A percentile compares a stretch with the other conserved stretches of the same genome.
Evolutionary conservation across 352 stramenopile species (phyloP).

Genomic region (Phytopythium sindhum): DNA sequence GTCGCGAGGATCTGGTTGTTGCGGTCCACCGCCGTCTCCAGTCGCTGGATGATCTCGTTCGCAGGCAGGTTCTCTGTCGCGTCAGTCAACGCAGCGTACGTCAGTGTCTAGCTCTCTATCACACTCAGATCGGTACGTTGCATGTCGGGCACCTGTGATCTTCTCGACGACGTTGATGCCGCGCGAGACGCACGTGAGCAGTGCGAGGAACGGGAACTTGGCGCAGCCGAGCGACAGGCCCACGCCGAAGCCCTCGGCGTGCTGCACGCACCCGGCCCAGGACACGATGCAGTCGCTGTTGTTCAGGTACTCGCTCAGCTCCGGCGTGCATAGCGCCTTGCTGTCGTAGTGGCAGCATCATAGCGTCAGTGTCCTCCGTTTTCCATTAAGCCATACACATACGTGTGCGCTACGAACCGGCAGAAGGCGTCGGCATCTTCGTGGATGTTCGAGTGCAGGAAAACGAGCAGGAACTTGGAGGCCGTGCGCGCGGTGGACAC

Average conservation of each 20-base stretch:
- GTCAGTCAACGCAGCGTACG: not conserved
- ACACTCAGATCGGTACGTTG: not conserved
- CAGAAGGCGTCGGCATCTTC: constrained; percentile 75
- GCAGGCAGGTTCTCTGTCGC: constrained; percentile 53
- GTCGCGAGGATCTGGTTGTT: constrained; percentile 77
- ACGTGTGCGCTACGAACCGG: constrained; percentile 22
- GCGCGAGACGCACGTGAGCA: constrained; percentile 76
- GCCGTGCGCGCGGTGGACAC: constrained; percentile 72
- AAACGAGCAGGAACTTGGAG: constrained; percentile 84
- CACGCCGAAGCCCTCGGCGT: constrained; percentile 75
- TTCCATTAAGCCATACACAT: not conserved
- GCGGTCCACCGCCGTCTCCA: constrained; percentile 55
- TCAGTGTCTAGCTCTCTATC: not conserved
- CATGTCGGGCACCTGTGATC: constrained; percentile 48
- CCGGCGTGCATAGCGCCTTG: constrained; percentile 63
- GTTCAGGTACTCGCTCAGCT: constrained; percentile 70
- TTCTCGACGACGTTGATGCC: constrained; percentile 84
- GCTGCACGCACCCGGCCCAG: constrained; percentile 79
- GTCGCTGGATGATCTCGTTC: constrained; percentile 50
- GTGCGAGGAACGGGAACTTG: constrained; percentile 73
- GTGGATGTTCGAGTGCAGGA: constrained; percentile 83
- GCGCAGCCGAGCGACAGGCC: constrained; percentile 82
- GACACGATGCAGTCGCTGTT: constrained; percentile 81
- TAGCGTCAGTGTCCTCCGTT: not conserved
- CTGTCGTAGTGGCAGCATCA: constrained; percentile 15